Evolutionary conservation across 208 protist genomes (phyloP).

Genomic region (Trypanosoma scelopori): DNA sequence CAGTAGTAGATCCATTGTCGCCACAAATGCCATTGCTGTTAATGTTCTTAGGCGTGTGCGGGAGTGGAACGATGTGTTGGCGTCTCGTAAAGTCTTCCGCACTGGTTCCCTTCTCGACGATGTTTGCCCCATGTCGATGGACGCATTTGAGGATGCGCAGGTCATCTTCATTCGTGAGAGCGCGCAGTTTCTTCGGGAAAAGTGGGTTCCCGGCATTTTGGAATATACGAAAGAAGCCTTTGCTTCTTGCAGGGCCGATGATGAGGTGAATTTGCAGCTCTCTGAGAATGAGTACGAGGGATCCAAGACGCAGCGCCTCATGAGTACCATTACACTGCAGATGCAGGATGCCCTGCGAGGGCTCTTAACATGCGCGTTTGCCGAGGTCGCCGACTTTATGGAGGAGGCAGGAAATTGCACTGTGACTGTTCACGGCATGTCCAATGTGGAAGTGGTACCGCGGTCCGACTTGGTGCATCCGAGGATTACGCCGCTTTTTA

Average conservation of each 20-base stretch:
- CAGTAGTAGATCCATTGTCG: slow-evolving; percentile 56
- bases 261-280: slow-evolving; percentile 83
- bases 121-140: slow-evolving; percentile 63
- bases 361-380: slow-evolving; percentile 60
- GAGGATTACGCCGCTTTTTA: slow-evolving; percentile 58
- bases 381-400: slow-evolving; percentile 84
- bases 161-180: slow-evolving; percentile 62
- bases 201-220: slow-evolving; percentile 65
- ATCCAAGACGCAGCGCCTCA: slow-evolving; percentile 92
- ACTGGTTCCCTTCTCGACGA: slow-evolving; percentile 42
- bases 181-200: slow-evolving; percentile 67
- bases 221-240: slow-evolving; percentile 54
- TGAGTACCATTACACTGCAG: slow-evolving; percentile 88
- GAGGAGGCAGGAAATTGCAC: slow-evolving; percentile 69
- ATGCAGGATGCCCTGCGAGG: slow-evolving; percentile 93
- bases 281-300: slow-evolving; percentile 88
- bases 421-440: slow-evolving; percentile 51
- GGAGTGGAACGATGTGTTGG: slow-evolving; percentile 69
- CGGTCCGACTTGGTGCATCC: slow-evolving; percentile 36
- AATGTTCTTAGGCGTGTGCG: slow-evolving; percentile 67
- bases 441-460: slow-evolving; percentile 43
- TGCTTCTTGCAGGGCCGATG: slow-evolving; percentile 26
- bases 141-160: slow-evolving; percentile 91
- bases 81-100: slow-evolving; percentile 74
- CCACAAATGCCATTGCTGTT: slow-evolving; percentile 40